Percentiles rank a stretch among this genome's conserved stretches.
phyloP scores from a whole-genome alignment of 2,329 filamentous ascomycete species.

The Onygenales sp. region DNA sequence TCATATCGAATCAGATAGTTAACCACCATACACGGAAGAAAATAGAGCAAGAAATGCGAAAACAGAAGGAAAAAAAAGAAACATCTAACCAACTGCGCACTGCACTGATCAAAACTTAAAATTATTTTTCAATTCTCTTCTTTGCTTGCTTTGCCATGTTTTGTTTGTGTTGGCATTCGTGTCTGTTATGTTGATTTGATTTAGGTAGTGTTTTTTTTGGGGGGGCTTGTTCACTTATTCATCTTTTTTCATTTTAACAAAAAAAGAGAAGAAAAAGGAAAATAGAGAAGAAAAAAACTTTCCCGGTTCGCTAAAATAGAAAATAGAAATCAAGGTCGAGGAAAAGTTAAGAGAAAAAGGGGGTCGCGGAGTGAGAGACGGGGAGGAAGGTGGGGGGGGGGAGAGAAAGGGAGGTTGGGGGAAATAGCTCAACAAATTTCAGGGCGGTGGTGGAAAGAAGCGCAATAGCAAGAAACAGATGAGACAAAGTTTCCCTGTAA shows the following conservation, averaged over 20 bases:
- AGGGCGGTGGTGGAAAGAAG: background rate
- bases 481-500: constrained; percentile 8
- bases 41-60: constrained; percentile 11
- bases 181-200: too few species aligned
- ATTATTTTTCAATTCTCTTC: too few species aligned
- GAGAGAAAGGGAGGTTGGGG: constrained; percentile 2
- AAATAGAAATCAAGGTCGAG: constrained; percentile 1
- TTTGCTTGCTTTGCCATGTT: too few species aligned
- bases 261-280: background rate
- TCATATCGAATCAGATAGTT: too few species aligned
- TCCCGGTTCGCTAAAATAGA: background rate
- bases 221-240: background rate
- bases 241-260: background rate
- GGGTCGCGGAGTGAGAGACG: too few species aligned
- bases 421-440: background rate
- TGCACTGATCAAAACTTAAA: too few species aligned
- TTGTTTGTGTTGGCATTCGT: too few species aligned
- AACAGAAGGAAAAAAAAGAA: constrained; percentile 13
- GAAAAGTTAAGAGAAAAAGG: background rate
- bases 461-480: constrained; percentile 1
- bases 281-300: constrained; percentile 4
- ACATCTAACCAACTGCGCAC: background rate
- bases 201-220: background rate
- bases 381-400: too few species aligned
- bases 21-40: constrained; percentile 5